Conservation (phyloP, 2,329 filamentous ascomycete genomes). For the Pseudodiploospora longispora region DNA sequence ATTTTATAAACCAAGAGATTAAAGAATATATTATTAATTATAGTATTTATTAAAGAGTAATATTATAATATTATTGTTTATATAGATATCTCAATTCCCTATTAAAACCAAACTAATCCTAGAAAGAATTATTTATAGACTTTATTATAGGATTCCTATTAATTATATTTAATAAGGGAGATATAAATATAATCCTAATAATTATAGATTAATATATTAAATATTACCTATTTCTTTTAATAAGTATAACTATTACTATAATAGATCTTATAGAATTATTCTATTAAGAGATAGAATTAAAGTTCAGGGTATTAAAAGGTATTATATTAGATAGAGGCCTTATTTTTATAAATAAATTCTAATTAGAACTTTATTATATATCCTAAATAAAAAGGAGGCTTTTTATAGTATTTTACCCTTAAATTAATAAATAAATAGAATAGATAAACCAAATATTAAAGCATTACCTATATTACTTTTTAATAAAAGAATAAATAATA, state of each 20-base stretch:
- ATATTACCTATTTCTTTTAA: neutral
- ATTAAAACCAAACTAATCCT: neutral
- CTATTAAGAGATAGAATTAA: neutral
- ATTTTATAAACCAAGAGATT: neutral
- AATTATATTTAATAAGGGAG: neutral
- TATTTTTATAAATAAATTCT: neutral
- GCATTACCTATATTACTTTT: neutral
- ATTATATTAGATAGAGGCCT: too few species aligned
- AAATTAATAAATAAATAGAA: neutral
- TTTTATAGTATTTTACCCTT: neutral
- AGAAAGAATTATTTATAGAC: neutral
- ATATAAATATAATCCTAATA: neutral
- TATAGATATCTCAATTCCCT: neutral
- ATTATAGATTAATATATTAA: neutral
- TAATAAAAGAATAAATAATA: neutral
- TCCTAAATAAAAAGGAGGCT: neutral
- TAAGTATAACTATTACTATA: neutral
- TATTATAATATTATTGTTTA: neutral
- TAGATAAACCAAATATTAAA: neutral
- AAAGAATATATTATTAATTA: neutral
- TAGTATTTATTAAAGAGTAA: neutral
- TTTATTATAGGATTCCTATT: neutral
- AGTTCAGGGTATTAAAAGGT: neutral
- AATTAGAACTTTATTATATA: neutral
- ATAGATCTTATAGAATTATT: neutral